phyloP scores from a whole-genome alignment of 306 rosid species.

The Quercus wislizeni region DNA sequence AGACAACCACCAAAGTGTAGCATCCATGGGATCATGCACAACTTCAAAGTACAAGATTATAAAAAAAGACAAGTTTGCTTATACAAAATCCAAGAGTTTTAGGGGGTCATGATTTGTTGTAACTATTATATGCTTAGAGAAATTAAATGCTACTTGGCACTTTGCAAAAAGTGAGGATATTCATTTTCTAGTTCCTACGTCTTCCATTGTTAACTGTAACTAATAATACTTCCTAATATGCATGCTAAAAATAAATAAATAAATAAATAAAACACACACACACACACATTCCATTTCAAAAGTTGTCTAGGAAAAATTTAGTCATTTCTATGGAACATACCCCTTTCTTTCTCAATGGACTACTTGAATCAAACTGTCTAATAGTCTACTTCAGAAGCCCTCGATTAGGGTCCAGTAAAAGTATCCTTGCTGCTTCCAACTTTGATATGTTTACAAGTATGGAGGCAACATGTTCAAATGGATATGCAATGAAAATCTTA shows the following conservation, averaged over 20 bases:
- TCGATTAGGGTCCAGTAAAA: conserved; percentile 76
- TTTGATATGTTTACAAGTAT: conserved; percentile 88
- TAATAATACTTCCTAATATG: background rate
- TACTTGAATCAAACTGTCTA: conserved; percentile 79
- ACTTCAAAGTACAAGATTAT: background rate
- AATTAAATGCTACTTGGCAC: background rate
- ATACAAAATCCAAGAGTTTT: background rate
- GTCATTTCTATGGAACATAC: conserved; percentile 43
- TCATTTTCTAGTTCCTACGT: conserved; percentile 14
- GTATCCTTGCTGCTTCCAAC: conserved; percentile 75
- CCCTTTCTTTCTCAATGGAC: conserved; percentile 87
- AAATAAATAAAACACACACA: too few relatives aligned
- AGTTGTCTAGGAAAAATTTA: conserved; percentile 6
- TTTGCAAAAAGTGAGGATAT: background rate
- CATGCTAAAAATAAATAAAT: background rate
- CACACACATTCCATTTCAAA: conserved; percentile 1
- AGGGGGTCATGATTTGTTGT: background rate
- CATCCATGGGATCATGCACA: background rate
- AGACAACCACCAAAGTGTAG: background rate
- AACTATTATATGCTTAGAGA: background rate
- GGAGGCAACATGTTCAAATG: conserved; percentile 90
- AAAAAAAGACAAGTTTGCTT: background rate
- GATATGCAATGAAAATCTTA: conserved; percentile 16
- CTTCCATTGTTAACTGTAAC: conserved; percentile 4
- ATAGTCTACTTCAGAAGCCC: conserved; percentile 82